Conservation (phyloP, 495 filamentous ascomycete genomes). For the Xylaria venustula region DNA sequence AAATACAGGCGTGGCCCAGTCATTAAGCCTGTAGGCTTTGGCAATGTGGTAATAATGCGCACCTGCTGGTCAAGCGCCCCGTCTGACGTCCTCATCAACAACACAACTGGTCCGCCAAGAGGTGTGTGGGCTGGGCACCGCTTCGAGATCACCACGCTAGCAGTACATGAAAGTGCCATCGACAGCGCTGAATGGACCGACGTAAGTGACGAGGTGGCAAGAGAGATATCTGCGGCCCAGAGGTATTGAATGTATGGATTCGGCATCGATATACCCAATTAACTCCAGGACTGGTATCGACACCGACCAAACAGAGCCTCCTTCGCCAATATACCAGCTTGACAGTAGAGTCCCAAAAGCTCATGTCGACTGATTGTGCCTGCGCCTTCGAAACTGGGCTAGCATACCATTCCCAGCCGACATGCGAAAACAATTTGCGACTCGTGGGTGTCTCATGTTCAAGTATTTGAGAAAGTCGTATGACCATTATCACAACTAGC, state of each 20-base stretch:
- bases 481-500: too few species aligned
- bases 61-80: too few species aligned
- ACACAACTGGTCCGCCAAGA: slow-evolving; percentile 4
- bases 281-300: too few species aligned
- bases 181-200: slow-evolving; percentile 2
- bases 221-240: slow-evolving; percentile 3
- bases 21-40: slow-evolving; percentile 18
- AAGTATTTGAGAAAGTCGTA: too few species aligned
- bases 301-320: too few species aligned
- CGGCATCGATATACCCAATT: not conserved
- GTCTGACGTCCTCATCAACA: not conserved
- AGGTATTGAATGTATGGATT: not conserved
- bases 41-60: slow-evolving; percentile 16
- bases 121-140: slow-evolving; percentile 28
- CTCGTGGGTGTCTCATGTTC: too few species aligned
- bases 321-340: too few species aligned
- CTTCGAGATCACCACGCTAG: slow-evolving; percentile 16
- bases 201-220: slow-evolving; percentile 9
- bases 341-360: too few species aligned
- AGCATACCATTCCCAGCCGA: too few species aligned
- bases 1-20: slow-evolving; percentile 16
- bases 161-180: slow-evolving; percentile 8
- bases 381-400: too few species aligned
- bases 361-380: too few species aligned
- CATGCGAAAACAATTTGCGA: too few species aligned